A percentile compares a stretch with the other conserved stretches of the same genome.
Evolutionary conservation across 75 land plant species (phyloP).

Genomic region (Cryptomeria japonica): DNA sequence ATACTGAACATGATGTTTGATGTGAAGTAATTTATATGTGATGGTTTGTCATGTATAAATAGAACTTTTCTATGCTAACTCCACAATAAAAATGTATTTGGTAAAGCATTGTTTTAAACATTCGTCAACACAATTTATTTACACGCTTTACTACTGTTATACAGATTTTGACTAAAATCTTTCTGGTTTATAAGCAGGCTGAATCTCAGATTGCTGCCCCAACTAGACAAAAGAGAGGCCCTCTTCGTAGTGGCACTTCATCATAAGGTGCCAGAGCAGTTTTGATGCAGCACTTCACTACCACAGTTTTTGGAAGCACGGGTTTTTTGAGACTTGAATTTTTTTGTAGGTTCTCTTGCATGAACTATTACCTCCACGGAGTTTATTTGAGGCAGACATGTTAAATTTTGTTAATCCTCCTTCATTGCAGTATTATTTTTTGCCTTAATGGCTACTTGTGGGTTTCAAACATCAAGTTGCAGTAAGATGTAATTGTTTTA

Average conservation of each 20-base stretch:
- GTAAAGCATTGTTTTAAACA: no score
- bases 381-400: background rate
- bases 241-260: conserved; percentile 60
- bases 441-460: background rate
- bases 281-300: conserved; percentile 8
- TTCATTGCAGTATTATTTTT: background rate
- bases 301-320: conserved; percentile 6
- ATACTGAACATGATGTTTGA: background rate
- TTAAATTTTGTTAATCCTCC: background rate
- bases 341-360: background rate
- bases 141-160: no score
- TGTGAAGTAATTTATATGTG: background rate
- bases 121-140: no score
- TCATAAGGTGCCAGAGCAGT: conserved; percentile 29
- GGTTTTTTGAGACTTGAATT: background rate
- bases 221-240: conserved; percentile 48
- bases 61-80: background rate
- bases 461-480: background rate
- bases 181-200: conserved; percentile 25
- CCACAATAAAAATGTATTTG: no score
- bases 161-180: no score
- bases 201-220: conserved; percentile 67
- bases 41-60: background rate
- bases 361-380: conserved; percentile 1
- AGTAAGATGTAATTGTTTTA: background rate